Conservation (phyloP, 1,284 basidiomycete species). For the Clitocybe nebularis region DNA sequence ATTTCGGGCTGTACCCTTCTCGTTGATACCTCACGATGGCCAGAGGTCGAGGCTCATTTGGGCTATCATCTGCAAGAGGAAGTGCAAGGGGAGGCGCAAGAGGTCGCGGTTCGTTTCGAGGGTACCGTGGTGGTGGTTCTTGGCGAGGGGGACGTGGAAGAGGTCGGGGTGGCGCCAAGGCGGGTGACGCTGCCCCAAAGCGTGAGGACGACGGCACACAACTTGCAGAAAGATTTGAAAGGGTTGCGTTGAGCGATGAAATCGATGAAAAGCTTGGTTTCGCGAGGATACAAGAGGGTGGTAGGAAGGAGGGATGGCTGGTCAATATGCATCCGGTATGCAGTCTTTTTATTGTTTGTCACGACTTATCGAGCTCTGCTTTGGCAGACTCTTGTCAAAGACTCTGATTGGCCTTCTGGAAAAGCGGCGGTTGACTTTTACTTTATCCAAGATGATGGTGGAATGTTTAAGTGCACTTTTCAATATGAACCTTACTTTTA, state of each 20-base stretch:
- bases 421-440: slow-evolving; percentile 94
- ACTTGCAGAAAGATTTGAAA: slow-evolving; percentile 81
- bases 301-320: slow-evolving; percentile 83
- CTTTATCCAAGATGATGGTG: slow-evolving; percentile 96
- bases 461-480: slow-evolving; percentile 93
- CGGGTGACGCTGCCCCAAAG: slow-evolving; percentile 48
- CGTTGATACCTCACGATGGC: slow-evolving; percentile 26
- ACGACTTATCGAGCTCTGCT: not conserved
- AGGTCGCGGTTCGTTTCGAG: slow-evolving; percentile 42
- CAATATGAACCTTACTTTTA: slow-evolving; percentile 95
- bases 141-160: slow-evolving; percentile 54
- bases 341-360: slow-evolving; percentile 4
- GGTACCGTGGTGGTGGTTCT: slow-evolving; percentile 35
- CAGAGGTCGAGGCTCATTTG: slow-evolving; percentile 35
- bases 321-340: slow-evolving; percentile 96
- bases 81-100: no score
- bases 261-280: slow-evolving; percentile 95
- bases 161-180: slow-evolving; percentile 44
- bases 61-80: slow-evolving; percentile 33
- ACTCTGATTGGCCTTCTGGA: slow-evolving; percentile 76
- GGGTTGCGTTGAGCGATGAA: slow-evolving; percentile 72
- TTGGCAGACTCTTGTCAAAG: slow-evolving; percentile 77
- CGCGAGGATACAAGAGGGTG: slow-evolving; percentile 70
- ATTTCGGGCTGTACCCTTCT: not conserved
- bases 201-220: slow-evolving; percentile 87